Conservation (phyloP, 129 eudicot species). For the Saussurea involucrata region DNA sequence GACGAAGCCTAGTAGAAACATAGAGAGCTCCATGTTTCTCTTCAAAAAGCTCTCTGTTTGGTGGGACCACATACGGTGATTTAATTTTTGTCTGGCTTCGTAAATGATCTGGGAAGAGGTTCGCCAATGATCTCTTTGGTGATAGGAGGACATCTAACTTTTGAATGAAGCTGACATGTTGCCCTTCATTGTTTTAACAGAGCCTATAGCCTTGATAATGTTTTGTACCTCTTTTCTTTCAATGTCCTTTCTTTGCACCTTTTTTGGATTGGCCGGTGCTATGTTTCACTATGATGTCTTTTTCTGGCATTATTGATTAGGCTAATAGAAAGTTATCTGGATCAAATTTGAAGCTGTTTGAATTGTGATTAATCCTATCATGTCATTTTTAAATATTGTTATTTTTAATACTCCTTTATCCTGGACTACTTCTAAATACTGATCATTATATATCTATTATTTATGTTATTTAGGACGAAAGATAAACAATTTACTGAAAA, state of each 20-base stretch:
- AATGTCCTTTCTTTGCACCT: not conserved
- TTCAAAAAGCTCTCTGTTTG: not conserved
- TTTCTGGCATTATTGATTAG: not conserved
- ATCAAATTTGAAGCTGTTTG: not conserved
- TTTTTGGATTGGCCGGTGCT: not conserved
- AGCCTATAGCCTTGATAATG: not conserved
- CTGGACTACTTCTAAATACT: not conserved
- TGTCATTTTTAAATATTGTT: not conserved
- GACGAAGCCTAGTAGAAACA: not conserved
- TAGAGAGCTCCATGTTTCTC: not conserved
- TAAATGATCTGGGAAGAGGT: not conserved
- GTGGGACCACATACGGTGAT: not conserved
- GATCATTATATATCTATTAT: not conserved
- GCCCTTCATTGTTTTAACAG: not conserved
- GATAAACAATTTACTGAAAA: constrained; percentile 57
- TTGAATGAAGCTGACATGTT: not conserved
- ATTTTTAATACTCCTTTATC: not conserved
- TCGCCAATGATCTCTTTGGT: not conserved
- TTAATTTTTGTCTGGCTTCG: not conserved
- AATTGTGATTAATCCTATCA: not conserved
- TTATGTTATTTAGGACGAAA: constrained; percentile 39
- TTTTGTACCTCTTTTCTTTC: not conserved
- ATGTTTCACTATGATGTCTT: not conserved
- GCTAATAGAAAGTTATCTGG: constrained; percentile 4
- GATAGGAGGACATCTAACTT: not conserved